Percentiles rank a stretch among this genome's conserved stretches.
Evolutionary conservation across 805 yeast species (phyloP).

Genomic region (Saturnispora quitensis): DNA sequence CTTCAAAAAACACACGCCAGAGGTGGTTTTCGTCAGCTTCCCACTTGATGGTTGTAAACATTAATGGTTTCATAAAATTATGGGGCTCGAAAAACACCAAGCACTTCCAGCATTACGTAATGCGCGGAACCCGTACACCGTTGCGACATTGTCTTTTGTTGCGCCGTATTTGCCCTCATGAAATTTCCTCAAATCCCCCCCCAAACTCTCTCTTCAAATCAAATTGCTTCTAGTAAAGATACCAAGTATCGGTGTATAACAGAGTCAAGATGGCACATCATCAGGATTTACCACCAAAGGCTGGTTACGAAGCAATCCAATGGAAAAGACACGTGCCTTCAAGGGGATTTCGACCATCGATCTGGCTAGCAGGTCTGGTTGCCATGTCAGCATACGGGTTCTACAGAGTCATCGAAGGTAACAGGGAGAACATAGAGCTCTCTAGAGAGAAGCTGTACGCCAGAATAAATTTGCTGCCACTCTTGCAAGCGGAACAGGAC

Average conservation of each 20-base stretch:
- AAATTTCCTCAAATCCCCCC: neutral
- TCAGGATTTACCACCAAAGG: slow-evolving; percentile 82
- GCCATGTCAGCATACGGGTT: slow-evolving; percentile 66
- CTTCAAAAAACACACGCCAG: too few relatives aligned
- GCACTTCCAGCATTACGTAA: neutral
- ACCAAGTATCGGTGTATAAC: neutral
- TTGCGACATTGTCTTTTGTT: neutral
- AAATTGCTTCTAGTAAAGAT: neutral
- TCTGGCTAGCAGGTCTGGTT: slow-evolving; percentile 57
- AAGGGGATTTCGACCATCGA: slow-evolving; percentile 72
- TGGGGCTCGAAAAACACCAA: neutral
- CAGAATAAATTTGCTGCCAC: slow-evolving; percentile 61
- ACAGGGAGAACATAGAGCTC: slow-evolving; percentile 67
- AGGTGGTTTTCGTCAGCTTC: too few relatives aligned
- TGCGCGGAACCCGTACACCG: neutral
- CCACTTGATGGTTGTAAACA: too few relatives aligned
- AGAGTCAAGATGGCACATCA: slow-evolving; percentile 20
- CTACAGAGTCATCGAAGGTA: slow-evolving; percentile 55
- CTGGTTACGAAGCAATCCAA: slow-evolving; percentile 79
- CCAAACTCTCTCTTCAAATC: neutral
- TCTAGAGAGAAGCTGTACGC: slow-evolving; percentile 72
- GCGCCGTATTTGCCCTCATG: neutral
- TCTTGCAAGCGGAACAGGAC: slow-evolving; percentile 75
- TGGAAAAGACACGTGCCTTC: slow-evolving; percentile 85
- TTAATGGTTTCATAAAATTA: too few relatives aligned